Percentiles rank a stretch among this genome's conserved stretches.
phyloP scores from a whole-genome alignment of 257 asterid species.

The Solanum ossicruentum region DNA sequence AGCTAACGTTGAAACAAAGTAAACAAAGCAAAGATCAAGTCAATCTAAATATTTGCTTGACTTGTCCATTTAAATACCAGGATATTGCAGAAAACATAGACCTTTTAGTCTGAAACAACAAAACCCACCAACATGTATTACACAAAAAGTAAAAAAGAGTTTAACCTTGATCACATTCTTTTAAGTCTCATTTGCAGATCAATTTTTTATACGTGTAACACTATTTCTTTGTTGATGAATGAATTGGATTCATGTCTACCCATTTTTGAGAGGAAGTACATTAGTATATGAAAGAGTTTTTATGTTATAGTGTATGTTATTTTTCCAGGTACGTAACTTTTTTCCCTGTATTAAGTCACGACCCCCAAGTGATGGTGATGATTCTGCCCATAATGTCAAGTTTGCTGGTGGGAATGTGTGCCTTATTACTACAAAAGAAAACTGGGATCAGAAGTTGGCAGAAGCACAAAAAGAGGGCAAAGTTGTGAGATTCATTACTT shows the following conservation, averaged over 20 bases:
- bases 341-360: neutral
- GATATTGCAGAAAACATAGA: neutral
- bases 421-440: slow-evolving; percentile 58
- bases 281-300: neutral
- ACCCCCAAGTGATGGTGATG: slow-evolving; percentile 23
- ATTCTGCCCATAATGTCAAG: slow-evolving; percentile 41
- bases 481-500: slow-evolving; percentile 32
- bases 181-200: neutral
- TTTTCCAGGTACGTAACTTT: neutral
- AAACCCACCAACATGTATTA: neutral
- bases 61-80: neutral
- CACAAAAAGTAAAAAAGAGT: slow-evolving; percentile 9
- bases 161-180: neutral
- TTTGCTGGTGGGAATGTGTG: slow-evolving; percentile 83
- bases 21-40: neutral
- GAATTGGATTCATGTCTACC: neutral
- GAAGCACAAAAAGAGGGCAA: slow-evolving; percentile 59
- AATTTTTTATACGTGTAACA: neutral
- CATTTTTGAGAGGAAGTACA: neutral
- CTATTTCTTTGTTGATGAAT: neutral
- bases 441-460: slow-evolving; percentile 72
- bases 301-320: neutral
- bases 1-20: neutral
- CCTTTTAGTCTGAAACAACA: neutral
- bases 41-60: neutral